Evolutionary conservation across 768 basidiomycete genomes (phyloP), one percentile per base, ranked within the genome.

Genomic region (Aureoboletus auriporus): DNA sequence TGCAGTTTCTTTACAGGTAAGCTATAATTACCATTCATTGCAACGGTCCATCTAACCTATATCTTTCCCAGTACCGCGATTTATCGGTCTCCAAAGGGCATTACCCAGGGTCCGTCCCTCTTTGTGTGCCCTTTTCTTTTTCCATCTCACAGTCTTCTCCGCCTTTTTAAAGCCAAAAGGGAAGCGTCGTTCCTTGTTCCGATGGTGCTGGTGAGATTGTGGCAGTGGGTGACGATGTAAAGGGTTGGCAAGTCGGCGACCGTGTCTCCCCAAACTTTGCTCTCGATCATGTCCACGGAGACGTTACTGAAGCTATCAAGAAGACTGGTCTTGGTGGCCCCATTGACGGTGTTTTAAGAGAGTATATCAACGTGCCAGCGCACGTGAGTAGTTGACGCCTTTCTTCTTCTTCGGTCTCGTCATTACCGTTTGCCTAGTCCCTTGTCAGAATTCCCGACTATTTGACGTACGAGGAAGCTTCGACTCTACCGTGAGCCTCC

Each of bases 391-490:
- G 2, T 33, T 8, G 29, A 20, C 2, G 17, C 5, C 16, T 3
- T 29, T 27, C 17, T 26, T 26, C 8, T 29, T 23, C 2, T 36
- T 39, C 5, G 5, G 12, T 37, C 10, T 8, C 7, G 7, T 43
- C 46, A 29, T 35, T 14, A 8, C 36, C 37, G 16, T 35, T 7
- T 28, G 20, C 8, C 8, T 43, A 79, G 77, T 70, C 72, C 0
- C 65, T 84, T 33, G 73, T 84, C 29, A 52, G 58, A 34, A 69
- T 83, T 50, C 80, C 86, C 0, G 63, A 73, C 14, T 76, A 83
- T 59, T 70, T 86, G 16, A 75, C 74, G 2, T 83, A 78, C 53
- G 78, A 80, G 51, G 80, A 88, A 59, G 85, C 77, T 0, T 79
- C 84, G 0, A 82, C 82, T 20, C 67, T 87, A 6, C 79, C 83